Evolutionary conservation across 2,329 filamentous ascomycete genomes (phyloP), one percentile per base, ranked within the genome.

Genomic region (Calonectria multiphialidica): DNA sequence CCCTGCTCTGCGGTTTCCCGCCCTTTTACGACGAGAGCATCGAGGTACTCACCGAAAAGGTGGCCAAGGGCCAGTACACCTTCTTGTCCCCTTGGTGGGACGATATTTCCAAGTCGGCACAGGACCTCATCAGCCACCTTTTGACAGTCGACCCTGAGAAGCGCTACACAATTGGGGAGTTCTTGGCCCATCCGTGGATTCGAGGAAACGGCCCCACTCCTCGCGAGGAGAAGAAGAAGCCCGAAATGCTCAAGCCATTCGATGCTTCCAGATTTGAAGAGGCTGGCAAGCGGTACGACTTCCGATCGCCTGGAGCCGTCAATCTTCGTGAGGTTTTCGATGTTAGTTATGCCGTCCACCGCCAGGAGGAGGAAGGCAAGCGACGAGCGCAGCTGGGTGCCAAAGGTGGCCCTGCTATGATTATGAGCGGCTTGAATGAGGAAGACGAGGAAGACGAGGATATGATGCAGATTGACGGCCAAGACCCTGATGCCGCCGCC

Each of bases 1-100:
- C 97, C 1, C 88, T 99, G 1, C 93, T 99, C 18, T 99, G 97
- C 79, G 97, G 97, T 16, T 99, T 99, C 86, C 97, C 97, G 12
- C 97, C 97, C 3, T 99, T 99, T 85, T 98, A 99, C 83, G 97
- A 99, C 78, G 97, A 99, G 86, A 98, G 95, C 80, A 98, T 99
- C 77, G 95, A 98, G 81, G 93, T 98, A 0, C 90, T 99, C 72
- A 98, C 97, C 1, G 96, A 99, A 82, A 99, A 99, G 88, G 97
- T 99, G 21, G 97, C 97, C 35, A 93, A 94, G 80, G 97, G 97
- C 61, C 95, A 98, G 85, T 99, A 97, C 83, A 98, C 97, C 0
- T 99, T 99, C 87, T 86, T 99, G 50, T 98, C 96, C 3, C 97
- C 97, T 0, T 99, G 97, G 97, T 99, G 97, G 97, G 97, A 99